Base-by-base conservation (phyloP, 2,329 filamentous ascomycete species). In the Drechslerella stenobrocha region DNA sequence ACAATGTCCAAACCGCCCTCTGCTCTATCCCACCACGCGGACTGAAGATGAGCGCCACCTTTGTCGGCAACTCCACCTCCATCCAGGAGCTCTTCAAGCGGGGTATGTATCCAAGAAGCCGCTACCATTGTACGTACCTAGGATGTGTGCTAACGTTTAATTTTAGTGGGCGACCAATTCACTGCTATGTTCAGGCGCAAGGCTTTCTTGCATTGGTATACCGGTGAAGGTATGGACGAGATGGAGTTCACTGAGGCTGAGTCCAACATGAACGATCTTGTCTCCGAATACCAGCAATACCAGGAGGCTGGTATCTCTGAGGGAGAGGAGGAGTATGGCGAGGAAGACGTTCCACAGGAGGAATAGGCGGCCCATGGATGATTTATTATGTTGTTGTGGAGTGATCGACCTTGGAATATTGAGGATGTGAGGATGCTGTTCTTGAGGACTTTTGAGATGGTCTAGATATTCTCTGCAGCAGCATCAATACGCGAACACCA, bases 181-280 rank as follows among this genome's bases (percentile, higher is more conserved):
- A 91, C 88, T 81, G 93, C 91, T 78, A 98, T 98, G 93, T 98
- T 98, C 88, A 86, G 93, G 82, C 90, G 93, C 82, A 98, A 97
- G 89, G 93, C 93, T 87, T 98, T 98, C 90, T 89, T 98, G 86
- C 93, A 97, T 84, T 98, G 93, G 93, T 98, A 98, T 83, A 98
- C 93, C 86, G 91, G 91, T 77, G 93, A 98, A 85, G 93, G 93
- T 82, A 98, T 98, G 93, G 93, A 98, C 81, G 93, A 98, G 87
- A 97, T 98, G 93, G 93, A 98, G 83, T 98, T 98, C 84, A 98
- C 93, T 78, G 93, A 98, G 85, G 93, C 93, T 75, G 93, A 98
- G 87, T 95, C 89, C 81, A 98, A 98, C 85, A 97, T 98, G 93
- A 97, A 98, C 84, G 93, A 98, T 80, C 83, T 98, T 77, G 92